Base-by-base conservation (phyloP, 2,329 filamentous ascomycete species). In the Ophiostoma angusticollis region DNA sequence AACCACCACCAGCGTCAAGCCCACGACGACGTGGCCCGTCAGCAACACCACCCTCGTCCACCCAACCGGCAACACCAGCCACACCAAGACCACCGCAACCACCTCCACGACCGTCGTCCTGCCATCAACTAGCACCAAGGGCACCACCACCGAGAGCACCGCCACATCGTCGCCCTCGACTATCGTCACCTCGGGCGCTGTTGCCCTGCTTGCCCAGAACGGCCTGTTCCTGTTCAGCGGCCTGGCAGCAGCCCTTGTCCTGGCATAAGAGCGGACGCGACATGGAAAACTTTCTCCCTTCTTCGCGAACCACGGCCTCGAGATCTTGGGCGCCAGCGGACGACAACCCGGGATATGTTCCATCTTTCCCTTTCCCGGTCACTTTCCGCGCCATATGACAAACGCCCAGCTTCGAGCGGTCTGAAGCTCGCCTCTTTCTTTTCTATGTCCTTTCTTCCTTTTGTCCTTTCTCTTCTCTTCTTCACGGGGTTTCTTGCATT, bases 181-280 rank as follows among this genome's bases (percentile, higher is more conserved):
- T 17, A 24, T 33, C 35, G 9, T 30, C 38, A 33, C 38, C 35
- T 43, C 53, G 43, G 57, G 46, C 27, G 61, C 61, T 35, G 55
- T 50, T 44, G 50, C 53, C 28, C 51, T 65, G 29, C 48, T 60
- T 21, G 50, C 59, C 44, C 58, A 62, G 48, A 58, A 58, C 44
- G 60, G 62, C 33, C 45, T 65, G 40, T 45, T 67, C n/a, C n/a
- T n/a, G 32, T 58, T 60, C 25, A 55, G 54, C 29, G 58, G 56
- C 27, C 43, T 67, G 39, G 57, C 58, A 21, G 61, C 59, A 25
- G 62, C 58, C 42, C 42, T 64, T 36, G 57, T 62, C 40, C 57
- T 63, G 36, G 56, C 55, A 45, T 58, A 55, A 50, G 36, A 37
- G 37, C 29, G 16, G 11, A 31, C 18, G 13, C 14, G 18, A 18